phyloP scores from a whole-genome alignment of 2,329 filamentous ascomycete genomes.

The Exutisphaerella laricina region DNA sequence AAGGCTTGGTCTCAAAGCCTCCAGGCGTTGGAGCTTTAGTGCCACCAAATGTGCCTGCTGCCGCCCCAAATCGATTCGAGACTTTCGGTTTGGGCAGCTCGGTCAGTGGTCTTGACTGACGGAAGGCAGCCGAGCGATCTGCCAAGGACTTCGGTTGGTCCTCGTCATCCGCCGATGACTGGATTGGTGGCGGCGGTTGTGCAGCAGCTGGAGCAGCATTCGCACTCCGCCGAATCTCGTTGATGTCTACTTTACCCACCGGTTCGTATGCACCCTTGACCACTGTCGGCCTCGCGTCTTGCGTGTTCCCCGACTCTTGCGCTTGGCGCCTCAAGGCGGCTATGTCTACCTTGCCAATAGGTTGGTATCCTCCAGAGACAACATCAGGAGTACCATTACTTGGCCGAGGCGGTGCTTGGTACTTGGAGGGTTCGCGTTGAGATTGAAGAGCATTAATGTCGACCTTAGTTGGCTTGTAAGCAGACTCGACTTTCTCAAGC shows the following conservation, averaged over 20 bases:
- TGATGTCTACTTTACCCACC: slow-evolving; percentile 94
- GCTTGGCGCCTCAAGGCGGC: slow-evolving; percentile 75
- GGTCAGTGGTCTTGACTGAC: slow-evolving; percentile 70
- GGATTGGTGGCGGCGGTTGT: slow-evolving; percentile 38
- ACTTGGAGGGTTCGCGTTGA: slow-evolving; percentile 62
- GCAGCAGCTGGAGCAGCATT: slow-evolving; percentile 49
- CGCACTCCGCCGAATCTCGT: slow-evolving; percentile 79
- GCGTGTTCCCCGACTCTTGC: slow-evolving; percentile 49
- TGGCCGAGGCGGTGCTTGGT: slow-evolving; percentile 45
- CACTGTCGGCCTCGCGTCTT: slow-evolving; percentile 73
- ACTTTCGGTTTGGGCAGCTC: slow-evolving; percentile 92
- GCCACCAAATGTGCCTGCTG: slow-evolving; percentile 66
- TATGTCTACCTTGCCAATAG: slow-evolving; percentile 96
- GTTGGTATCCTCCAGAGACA: slow-evolving; percentile 82
- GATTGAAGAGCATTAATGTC: slow-evolving; percentile 81
- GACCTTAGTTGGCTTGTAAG: slow-evolving; percentile 93
- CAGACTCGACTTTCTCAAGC: slow-evolving; percentile 84
- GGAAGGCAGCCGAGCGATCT: slow-evolving; percentile 73
- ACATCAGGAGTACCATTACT: slow-evolving; percentile 54
- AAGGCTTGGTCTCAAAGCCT: slow-evolving; percentile 57
- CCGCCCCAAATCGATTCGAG: slow-evolving; percentile 75
- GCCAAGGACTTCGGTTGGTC: slow-evolving; percentile 58
- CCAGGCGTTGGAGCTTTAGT: slow-evolving; percentile 83
- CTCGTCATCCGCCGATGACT: slow-evolving; percentile 44
- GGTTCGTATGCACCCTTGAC: slow-evolving; percentile 95